phyloP scores from a whole-genome alignment of 2,329 filamentous ascomycete species.

The Penicillium sp. region DNA sequence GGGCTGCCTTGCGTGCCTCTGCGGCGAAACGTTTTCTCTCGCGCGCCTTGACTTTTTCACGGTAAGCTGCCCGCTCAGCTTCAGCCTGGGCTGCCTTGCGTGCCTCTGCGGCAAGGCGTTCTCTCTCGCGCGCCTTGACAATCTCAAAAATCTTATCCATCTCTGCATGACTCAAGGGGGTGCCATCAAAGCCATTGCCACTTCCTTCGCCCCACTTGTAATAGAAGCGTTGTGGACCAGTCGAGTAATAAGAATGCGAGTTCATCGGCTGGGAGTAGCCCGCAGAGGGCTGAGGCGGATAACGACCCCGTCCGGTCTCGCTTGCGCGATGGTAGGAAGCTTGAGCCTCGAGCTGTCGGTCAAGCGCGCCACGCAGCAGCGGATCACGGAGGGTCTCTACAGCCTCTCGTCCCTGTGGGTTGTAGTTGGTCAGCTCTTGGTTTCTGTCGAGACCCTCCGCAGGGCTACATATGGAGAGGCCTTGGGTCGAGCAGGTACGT shows the following conservation, averaged over 20 bases:
- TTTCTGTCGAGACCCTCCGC: neutral
- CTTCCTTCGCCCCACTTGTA: no score
- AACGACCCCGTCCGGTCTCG: neutral
- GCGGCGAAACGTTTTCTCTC: neutral
- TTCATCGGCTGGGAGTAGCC: neutral
- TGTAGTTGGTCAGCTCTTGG: neutral
- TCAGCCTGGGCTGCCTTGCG: neutral
- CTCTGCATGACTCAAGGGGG: neutral
- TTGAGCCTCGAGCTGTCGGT: constrained; percentile 18
- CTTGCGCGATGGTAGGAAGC: no score
- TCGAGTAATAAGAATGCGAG: neutral
- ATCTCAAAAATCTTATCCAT: neutral
- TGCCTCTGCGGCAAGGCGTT: neutral
- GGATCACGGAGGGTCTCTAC: constrained; percentile 37
- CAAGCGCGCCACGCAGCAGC: constrained; percentile 23
- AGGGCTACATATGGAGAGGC: neutral
- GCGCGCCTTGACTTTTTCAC: no score
- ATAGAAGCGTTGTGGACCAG: neutral
- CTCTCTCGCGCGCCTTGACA: neutral
- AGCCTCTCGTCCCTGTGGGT: constrained; percentile 34
- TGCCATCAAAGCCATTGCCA: neutral
- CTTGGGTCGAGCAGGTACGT: neutral
- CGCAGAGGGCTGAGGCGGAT: neutral
- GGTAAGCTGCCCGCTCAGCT: neutral
- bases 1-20: no score